These are phyloP conservation scores for Pelargonium fulgidum DNA, from an alignment of 441 rosid genomes.

Conservation along the genomic window DNA sequence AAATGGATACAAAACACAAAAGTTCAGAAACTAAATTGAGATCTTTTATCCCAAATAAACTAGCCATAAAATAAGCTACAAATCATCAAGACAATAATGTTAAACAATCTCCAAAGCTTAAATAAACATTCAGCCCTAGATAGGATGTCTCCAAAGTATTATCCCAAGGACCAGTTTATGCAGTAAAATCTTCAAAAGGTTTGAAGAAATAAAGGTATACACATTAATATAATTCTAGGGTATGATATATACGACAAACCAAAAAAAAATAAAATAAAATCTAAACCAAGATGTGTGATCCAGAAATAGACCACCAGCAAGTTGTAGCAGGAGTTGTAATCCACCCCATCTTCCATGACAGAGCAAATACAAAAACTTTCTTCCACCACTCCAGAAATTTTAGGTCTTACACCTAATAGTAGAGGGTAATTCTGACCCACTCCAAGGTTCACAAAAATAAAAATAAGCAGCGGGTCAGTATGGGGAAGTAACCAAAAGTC, in stretches of 20 bases:
- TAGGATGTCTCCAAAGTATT: background rate
- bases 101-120: no score
- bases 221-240: background rate
- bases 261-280: background rate
- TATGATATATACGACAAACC: background rate
- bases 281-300: slow-evolving; percentile 1
- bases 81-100: no score
- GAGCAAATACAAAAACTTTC: background rate
- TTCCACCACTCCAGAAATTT: background rate
- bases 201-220: slow-evolving; percentile 8
- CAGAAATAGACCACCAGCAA: background rate
- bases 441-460: background rate
- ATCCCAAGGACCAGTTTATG: background rate
- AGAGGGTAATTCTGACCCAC: background rate
- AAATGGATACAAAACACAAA: no score
- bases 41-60: no score
- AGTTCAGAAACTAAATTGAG: no score
- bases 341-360: background rate
- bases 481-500: background rate
- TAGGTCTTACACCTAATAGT: background rate
- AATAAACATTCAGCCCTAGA: no score
- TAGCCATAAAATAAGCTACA: no score
- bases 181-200: slow-evolving; percentile 9
- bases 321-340: slow-evolving; percentile 5
- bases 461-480: background rate